Conservation (phyloP, 1,284 basidiomycete genomes). For the Neolentinus lepideus region DNA sequence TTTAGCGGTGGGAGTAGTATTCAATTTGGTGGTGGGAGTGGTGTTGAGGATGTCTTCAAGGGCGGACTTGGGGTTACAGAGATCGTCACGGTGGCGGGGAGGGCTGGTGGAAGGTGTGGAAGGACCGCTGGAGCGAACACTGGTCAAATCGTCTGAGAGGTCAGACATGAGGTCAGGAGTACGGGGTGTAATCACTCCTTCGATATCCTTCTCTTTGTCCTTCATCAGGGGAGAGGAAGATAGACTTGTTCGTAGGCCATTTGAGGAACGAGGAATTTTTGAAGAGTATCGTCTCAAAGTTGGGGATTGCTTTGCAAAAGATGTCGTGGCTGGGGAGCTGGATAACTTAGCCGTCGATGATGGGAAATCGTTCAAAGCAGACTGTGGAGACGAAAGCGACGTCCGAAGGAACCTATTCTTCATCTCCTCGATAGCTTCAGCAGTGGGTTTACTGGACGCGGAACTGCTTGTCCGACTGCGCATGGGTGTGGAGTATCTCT, state of each 20-base stretch:
- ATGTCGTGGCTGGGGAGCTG: background rate
- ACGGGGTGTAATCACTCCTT: conserved; percentile 23
- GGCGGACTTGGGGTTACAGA: conserved; percentile 4
- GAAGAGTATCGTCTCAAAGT: background rate
- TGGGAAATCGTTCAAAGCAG: conserved; percentile 14
- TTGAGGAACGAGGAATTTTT: background rate
- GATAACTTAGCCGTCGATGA: conserved; percentile 1
- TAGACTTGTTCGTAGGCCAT: background rate
- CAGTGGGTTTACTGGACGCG: conserved; percentile 25
- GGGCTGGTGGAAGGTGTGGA: conserved; percentile 41
- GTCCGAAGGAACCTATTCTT: conserved; percentile 47
- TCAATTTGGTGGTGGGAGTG: conserved; percentile 8
- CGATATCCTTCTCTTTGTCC: background rate
- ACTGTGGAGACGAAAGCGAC: conserved; percentile 18
- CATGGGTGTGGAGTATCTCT: background rate
- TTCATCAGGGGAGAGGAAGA: background rate
- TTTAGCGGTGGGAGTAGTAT: conserved; percentile 7
- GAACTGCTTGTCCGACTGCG: conserved; percentile 12
- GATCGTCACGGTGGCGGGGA: conserved; percentile 14
- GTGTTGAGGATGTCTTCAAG: conserved; percentile 9
- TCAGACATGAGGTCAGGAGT: conserved; percentile 61
- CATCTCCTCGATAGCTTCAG: conserved; percentile 57
- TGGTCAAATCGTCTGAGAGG: conserved; percentile 41
- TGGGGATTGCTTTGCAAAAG: background rate
- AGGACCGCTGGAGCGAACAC: conserved; percentile 44